Percentiles rank a stretch among this genome's conserved stretches.
Evolutionary conservation across 495 filamentous ascomycete genomes (phyloP).

Genomic region (Neurospora hispaniola): DNA sequence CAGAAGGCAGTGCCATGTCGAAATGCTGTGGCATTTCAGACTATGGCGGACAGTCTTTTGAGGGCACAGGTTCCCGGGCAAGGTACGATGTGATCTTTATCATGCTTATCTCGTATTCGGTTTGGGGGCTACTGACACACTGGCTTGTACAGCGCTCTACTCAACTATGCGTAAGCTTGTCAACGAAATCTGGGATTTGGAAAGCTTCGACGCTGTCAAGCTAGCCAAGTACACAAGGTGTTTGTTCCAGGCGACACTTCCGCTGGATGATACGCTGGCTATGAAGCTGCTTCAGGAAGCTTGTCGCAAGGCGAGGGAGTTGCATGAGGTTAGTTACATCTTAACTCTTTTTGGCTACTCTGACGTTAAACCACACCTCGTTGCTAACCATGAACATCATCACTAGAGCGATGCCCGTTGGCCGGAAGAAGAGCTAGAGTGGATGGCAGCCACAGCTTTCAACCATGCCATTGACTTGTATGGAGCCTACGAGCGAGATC

Average conservation of each 20-base stretch:
- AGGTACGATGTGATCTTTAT: slow-evolving; percentile 6
- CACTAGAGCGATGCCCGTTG: slow-evolving; percentile 39
- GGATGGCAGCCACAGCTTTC: slow-evolving; percentile 64
- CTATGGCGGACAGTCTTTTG: slow-evolving; percentile 53
- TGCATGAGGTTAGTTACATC: slow-evolving; percentile 25
- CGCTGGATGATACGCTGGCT: slow-evolving; percentile 31
- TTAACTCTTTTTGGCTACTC: not conserved
- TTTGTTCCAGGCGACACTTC: slow-evolving; percentile 54
- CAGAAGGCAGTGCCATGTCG: slow-evolving; percentile 36
- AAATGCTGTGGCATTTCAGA: slow-evolving; percentile 30
- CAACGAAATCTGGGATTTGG: slow-evolving; percentile 48
- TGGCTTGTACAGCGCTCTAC: slow-evolving; percentile 27
- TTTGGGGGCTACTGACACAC: not conserved
- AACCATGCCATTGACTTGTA: slow-evolving; percentile 71
- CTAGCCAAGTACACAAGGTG: slow-evolving; percentile 64
- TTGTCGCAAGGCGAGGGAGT: slow-evolving; percentile 35
- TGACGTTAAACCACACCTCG: not conserved
- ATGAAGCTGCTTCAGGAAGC: slow-evolving; percentile 50
- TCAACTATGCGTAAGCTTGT: slow-evolving; percentile 48
- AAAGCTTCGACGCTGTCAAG: slow-evolving; percentile 39
- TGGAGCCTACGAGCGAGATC: slow-evolving; percentile 40
- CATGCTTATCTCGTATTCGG: no score
- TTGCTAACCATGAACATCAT: not conserved
- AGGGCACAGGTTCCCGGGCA: slow-evolving; percentile 41
- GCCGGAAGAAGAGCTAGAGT: slow-evolving; percentile 62